Base-by-base conservation (phyloP, 805 yeast genomes). In the Kodamaea neixiangensis region DNA sequence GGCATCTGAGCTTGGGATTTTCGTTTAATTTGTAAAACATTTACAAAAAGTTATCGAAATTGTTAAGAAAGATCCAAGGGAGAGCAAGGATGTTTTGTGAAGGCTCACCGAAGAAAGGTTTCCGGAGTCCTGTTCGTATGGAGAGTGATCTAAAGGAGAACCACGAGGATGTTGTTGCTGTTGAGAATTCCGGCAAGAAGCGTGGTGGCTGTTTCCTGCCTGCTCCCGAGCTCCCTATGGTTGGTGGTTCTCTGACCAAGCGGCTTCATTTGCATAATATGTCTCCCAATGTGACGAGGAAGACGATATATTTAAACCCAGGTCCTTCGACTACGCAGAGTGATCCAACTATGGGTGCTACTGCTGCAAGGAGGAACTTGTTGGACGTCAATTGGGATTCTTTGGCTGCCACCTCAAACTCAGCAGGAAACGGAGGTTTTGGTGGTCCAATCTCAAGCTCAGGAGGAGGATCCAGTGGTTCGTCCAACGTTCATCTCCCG, bases 271-370 rank as follows among this genome's bases (percentile, higher is more conserved):
- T 71, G 42, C 71, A 66, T 47, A 64, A 56, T 49, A 66, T 71
- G 71, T 68, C 73, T 55, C 74, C 75, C 35, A 71, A 71, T 50
- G 72, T 69, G 10, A 39, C 65, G 11, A 57, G 62, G 19, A 62
- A 58, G 49, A 61, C 68, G 9, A 57, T 68, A 21, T 59, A 64
- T 51, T 53, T 65, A 47, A 51, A 20, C 49, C 57, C 29, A 38
- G 40, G 15, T 45, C 54, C 38, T 21, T 25, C 44, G 19, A 17
- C 52, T n/a, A 7, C 50, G 18, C 47, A n/a, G 22, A 34, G 19
- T 13, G 39, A 34, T 14, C 44, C 40, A 2, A 14, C 21, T 3
- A 37, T 43, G 46, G 47, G 44, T 13, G 44, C 51, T 3, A 40
- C 31, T 10, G 50, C 52, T 21, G 47, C 49, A 2, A 43, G 19